These are phyloP conservation scores for Rostrohypoxylon terebratum DNA, from an alignment of 495 filamentous ascomycete species.

Conservation along the genomic window DNA sequence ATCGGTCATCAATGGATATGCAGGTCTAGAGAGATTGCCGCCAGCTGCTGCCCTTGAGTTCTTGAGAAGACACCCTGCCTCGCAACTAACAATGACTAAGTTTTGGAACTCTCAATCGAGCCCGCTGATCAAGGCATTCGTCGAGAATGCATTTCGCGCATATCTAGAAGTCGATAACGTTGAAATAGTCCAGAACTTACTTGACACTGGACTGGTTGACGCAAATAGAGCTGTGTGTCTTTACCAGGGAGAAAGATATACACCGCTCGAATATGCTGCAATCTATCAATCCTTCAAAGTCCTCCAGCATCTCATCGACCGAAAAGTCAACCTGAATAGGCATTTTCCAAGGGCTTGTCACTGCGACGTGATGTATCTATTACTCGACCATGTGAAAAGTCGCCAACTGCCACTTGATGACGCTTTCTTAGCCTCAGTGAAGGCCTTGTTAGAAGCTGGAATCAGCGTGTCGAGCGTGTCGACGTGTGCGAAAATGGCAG, in stretches of 20 bases:
- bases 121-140: background rate
- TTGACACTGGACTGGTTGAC: background rate
- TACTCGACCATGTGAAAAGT: no score
- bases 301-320: background rate
- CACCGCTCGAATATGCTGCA: background rate
- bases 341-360: background rate
- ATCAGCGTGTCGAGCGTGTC: no score
- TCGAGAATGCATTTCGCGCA: background rate
- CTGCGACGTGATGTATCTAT: no score
- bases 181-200: background rate
- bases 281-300: background rate
- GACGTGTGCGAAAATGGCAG: no score
- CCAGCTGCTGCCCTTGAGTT: background rate
- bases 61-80: background rate
- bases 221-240: background rate
- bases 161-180: background rate
- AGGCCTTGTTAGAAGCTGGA: no score
- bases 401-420: no score
- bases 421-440: no score
- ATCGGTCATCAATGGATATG: background rate
- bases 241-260: background rate
- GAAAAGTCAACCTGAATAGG: background rate
- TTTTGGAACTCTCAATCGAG: background rate
- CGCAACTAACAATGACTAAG: background rate
- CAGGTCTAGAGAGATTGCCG: background rate